Conservation (phyloP, 2,329 filamentous ascomycete genomes). For the Clarireedia hainanense region DNA sequence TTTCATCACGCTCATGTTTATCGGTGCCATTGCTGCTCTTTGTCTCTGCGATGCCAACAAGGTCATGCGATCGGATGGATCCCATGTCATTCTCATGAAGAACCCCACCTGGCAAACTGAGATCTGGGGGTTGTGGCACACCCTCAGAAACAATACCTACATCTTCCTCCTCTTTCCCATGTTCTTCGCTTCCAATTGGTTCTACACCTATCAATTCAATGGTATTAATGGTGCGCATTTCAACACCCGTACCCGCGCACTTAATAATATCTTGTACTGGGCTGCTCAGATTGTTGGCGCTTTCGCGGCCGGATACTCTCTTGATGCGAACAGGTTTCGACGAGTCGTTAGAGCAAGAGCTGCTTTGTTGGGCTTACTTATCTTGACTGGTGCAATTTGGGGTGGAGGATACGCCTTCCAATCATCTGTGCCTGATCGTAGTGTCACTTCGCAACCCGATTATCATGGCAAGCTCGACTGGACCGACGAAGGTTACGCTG, state of each 20-base stretch:
- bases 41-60: constrained; percentile 61
- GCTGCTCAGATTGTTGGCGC: constrained; percentile 68
- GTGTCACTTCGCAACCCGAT: constrained; percentile 44
- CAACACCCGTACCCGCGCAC: constrained; percentile 61
- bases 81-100: constrained; percentile 76
- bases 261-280: constrained; percentile 75
- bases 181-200: constrained; percentile 72
- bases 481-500: constrained; percentile 57
- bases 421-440: constrained; percentile 41
- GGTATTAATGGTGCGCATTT: constrained; percentile 61
- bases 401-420: constrained; percentile 73
- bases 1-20: constrained; percentile 69
- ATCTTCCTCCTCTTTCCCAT: constrained; percentile 69
- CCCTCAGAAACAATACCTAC: constrained; percentile 60
- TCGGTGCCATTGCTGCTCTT: constrained; percentile 61
- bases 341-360: constrained; percentile 59
- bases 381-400: constrained; percentile 68
- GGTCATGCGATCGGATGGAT: constrained; percentile 62
- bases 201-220: constrained; percentile 73
- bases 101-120: constrained; percentile 78
- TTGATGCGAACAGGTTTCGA: constrained; percentile 52
- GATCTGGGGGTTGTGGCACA: constrained; percentile 64
- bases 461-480: constrained; percentile 14
- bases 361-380: constrained; percentile 51
- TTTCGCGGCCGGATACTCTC: constrained; percentile 60